Evolutionary conservation across 352 stramenopile species (phyloP), one percentile per base, ranked within the genome.

Genomic region (Globisporangium spinosum): DNA sequence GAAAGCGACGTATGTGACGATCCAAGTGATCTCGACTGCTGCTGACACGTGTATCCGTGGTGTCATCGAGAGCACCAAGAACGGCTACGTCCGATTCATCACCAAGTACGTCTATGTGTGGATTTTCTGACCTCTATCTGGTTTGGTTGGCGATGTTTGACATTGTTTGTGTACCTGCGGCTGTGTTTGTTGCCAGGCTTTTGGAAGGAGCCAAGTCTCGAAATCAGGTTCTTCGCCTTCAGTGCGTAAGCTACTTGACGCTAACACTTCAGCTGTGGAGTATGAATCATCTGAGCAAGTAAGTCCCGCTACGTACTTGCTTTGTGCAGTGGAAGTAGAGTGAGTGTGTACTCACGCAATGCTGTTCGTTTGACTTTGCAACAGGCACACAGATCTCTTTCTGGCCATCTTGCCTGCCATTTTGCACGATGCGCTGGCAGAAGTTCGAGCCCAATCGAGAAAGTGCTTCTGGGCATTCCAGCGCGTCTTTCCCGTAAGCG

Each of bases 1-100:
- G 32, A 95, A 95, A 65, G 81, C 83, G 15, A 93, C 86, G n/a
- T 93, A 89, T 58, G 85, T 95, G n/a, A 95, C 86, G 27, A 95
- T 95, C 22, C 82, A 91, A 65, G 80, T 95, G 32, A 89, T 95
- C 34, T 93, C 88, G 23, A 93, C 84, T 6, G 67, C 88, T 47
- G 87, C 88, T 3, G 82, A 94, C 59, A 72, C 79, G 17, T 91
- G 77, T 1, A 87, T 95, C 60, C 83, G 82, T 59, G 79, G 71
- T 2, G 85, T 95, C n/a, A 85, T 95, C 35, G 72, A 88, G 56
- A 92, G 84, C 70, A 93, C 85, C 0, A 83, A 73, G 55, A 89
- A 80, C 55, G 88, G 88, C 13, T 95, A 92, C 70, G 70, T 71
- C 38, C 80, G 85, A 20, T 71, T 93, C 29, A 87, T 93, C 58